Conservation (phyloP, 768 basidiomycete genomes). For the Rhizopogon vesiculosus region DNA sequence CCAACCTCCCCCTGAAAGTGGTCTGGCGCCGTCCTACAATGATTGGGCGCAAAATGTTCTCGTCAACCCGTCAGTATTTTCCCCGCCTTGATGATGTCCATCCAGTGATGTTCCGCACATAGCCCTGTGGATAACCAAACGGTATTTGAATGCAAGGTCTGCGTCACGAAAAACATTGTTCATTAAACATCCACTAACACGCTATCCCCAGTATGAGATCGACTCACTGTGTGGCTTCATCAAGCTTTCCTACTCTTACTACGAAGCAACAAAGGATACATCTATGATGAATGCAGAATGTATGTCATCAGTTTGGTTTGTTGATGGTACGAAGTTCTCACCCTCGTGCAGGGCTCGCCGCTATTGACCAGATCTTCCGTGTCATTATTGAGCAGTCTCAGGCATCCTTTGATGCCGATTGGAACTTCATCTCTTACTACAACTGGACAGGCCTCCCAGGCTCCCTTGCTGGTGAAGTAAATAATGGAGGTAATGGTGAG, state of each 20-base stretch:
- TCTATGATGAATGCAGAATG: conserved; percentile 73
- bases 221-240: conserved; percentile 78
- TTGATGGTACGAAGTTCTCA: conserved; percentile 2
- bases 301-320: conserved; percentile 22
- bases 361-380: conserved; percentile 67
- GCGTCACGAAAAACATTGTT: conserved; percentile 1
- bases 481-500: conserved; percentile 69
- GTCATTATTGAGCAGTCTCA: conserved; percentile 79
- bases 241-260: conserved; percentile 72
- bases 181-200: not conserved
- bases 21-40: conserved; percentile 58
- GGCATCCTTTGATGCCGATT: conserved; percentile 60
- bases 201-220: conserved; percentile 56
- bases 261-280: conserved; percentile 61
- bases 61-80: conserved; percentile 61
- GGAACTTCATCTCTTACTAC: conserved; percentile 73
- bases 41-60: conserved; percentile 65
- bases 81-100: not conserved
- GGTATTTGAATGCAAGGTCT: conserved; percentile 81
- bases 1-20: conserved; percentile 76
- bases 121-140: conserved; percentile 66
- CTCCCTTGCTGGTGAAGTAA: conserved; percentile 52
- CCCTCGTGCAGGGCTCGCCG: conserved; percentile 49
- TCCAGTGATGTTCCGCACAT: not conserved
- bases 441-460: conserved; percentile 77